phyloP scores from a whole-genome alignment of 2,329 filamentous ascomycete genomes.

The Cordyceps javanica region DNA sequence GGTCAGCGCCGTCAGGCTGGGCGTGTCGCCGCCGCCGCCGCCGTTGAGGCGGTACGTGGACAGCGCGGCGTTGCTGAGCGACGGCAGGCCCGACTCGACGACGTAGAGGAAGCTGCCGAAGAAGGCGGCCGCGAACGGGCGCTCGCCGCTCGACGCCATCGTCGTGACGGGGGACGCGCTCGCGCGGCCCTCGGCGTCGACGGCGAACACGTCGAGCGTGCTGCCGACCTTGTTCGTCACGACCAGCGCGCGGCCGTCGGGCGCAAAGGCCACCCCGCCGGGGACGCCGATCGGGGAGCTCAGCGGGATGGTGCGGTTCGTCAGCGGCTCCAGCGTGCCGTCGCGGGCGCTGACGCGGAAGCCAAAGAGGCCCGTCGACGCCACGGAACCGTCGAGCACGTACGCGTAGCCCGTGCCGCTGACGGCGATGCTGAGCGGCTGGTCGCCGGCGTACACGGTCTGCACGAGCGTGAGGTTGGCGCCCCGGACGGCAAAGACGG shows the following conservation, averaged over 20 bases:
- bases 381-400: conserved; percentile 17
- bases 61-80: conserved; percentile 13
- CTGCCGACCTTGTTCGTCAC: conserved; percentile 20
- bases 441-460: conserved; percentile 18
- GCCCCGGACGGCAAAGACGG: conserved; percentile 17
- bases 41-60: conserved; percentile 16
- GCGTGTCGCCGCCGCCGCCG: neutral
- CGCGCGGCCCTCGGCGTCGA: conserved; percentile 15
- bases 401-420: conserved; percentile 18
- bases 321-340: conserved; percentile 16
- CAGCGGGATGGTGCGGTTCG: conserved; percentile 18
- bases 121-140: conserved; percentile 15
- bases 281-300: conserved; percentile 19
- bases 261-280: conserved; percentile 16
- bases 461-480: conserved; percentile 16
- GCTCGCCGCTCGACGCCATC: conserved; percentile 14
- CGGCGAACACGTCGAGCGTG: conserved; percentile 17
- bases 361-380: conserved; percentile 18
- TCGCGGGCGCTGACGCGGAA: conserved; percentile 15
- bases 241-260: conserved; percentile 15
- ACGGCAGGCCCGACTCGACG: conserved; percentile 15
- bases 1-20: conserved; percentile 14
- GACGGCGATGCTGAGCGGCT: conserved; percentile 18
- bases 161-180: conserved; percentile 13
- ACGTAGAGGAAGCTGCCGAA: conserved; percentile 14